Evolutionary conservation across 768 basidiomycete species (phyloP).

Genomic region (Phylloporus sp.): DNA sequence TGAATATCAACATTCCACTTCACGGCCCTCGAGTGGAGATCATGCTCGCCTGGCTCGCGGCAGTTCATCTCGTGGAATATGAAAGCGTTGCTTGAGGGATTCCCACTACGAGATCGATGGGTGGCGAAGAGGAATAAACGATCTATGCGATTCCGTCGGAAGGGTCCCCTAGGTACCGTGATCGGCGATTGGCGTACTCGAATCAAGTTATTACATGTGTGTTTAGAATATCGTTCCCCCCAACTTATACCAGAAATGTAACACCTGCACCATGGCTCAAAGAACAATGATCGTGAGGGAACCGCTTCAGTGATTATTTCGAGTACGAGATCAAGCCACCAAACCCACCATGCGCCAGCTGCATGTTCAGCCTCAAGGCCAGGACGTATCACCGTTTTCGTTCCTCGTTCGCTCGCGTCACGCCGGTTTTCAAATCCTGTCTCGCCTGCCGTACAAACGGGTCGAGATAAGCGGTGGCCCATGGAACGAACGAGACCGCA

Average conservation of each 20-base stretch:
- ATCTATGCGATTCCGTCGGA: constrained; percentile 10
- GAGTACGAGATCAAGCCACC: constrained; percentile 9
- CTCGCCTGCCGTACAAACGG: constrained; percentile 22
- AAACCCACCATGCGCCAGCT: constrained; percentile 22
- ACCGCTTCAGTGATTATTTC: constrained; percentile 2
- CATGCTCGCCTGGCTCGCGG: constrained; percentile 79
- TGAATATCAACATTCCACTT: constrained; percentile 74
- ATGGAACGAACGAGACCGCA: constrained; percentile 18
- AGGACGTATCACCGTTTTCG: constrained; percentile 15
- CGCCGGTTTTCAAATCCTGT: constrained; percentile 12
- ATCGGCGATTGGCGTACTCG: neutral
- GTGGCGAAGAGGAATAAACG: constrained; percentile 6
- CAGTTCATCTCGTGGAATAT: constrained; percentile 72
- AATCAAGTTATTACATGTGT: neutral
- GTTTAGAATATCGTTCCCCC: neutral
- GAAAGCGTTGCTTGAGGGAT: constrained; percentile 37
- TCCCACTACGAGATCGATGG: neutral
- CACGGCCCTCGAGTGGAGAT: constrained; percentile 86
- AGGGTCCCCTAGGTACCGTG: neutral
- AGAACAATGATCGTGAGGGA: too few relatives aligned
- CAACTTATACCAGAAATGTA: neutral
- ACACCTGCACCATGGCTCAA: too few relatives aligned
- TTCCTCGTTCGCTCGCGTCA: constrained; percentile 12
- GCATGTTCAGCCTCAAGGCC: constrained; percentile 21
- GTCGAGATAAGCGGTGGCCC: constrained; percentile 19